Conservation (phyloP, 306 rosid species). For the Prunus fruticosa region DNA sequence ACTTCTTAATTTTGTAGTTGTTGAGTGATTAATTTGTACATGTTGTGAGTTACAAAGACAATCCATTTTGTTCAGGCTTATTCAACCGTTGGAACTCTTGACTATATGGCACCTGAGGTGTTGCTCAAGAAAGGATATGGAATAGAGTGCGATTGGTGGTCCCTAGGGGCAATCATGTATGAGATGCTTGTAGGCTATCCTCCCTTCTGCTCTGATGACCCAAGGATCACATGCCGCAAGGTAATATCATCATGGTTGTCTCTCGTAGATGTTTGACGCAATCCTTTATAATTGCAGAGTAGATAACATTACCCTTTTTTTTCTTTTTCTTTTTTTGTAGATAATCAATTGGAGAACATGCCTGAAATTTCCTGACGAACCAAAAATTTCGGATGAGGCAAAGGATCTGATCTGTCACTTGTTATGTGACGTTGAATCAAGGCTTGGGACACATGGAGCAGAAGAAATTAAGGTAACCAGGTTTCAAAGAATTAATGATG, state of each 20-base stretch:
- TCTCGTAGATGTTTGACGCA: slow-evolving; percentile 16
- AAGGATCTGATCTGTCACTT: slow-evolving; percentile 80
- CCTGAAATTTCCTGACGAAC: slow-evolving; percentile 92
- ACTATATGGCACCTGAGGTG: slow-evolving; percentile 99
- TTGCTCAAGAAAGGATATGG: slow-evolving; percentile 97
- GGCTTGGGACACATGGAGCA: slow-evolving; percentile 85
- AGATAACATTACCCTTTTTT: background rate
- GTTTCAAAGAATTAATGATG: slow-evolving; percentile 13
- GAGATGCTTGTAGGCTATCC: slow-evolving; percentile 99
- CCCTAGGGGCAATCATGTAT: slow-evolving; percentile 96
- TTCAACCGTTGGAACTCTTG: slow-evolving; percentile 99
- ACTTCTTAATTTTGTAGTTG: background rate
- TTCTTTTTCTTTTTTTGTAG: slow-evolving; percentile 28
- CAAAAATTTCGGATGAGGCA: slow-evolving; percentile 80
- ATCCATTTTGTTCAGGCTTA: slow-evolving; percentile 57
- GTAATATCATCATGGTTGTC: slow-evolving; percentile 37
- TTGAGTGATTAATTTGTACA: background rate
- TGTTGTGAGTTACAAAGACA: background rate
- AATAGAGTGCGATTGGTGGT: slow-evolving; percentile 99
- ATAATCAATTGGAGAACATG: slow-evolving; percentile 97
- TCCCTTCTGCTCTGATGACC: slow-evolving; percentile 98
- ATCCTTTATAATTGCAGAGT: slow-evolving; percentile 18
- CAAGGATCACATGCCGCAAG: slow-evolving; percentile 98
- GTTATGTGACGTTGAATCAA: slow-evolving; percentile 86
- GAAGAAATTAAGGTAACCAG: slow-evolving; percentile 89